Evolutionary conservation across 805 yeast species (phyloP), one percentile per base, ranked within the genome.

Genomic region (Ogataea corticis): DNA sequence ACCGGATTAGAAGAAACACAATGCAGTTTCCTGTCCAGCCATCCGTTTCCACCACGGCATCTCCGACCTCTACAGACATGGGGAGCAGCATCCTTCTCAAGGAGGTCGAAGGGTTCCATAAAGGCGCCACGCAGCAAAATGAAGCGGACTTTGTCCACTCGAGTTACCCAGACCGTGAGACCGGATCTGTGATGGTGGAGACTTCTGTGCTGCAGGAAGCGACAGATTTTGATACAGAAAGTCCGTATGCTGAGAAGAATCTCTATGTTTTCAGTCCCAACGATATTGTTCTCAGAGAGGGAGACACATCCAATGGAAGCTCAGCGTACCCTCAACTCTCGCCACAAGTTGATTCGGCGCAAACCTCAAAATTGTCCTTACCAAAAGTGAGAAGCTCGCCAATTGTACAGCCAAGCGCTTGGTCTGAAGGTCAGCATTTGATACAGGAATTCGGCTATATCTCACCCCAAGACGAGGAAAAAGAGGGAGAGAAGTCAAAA

Each of bases 381-480:
- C 55, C 55, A 7, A 54, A 54, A 36, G 12, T 54, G 14, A 49
- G 58, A 48, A 45, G 44, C 23, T 39, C 54, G 3, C 42, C 41
- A 9, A 27, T 15, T 9, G 48, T 23, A 5, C 51, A 45, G 13
- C 51, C 47, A 14, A 54, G 58, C 25, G 54, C 48, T 6, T 58
- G 61, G 64, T 46, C 50, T 0, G 65, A 54, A 16, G 61, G 56
- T 4, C 46, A 55, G 18, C 38, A 42, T 12, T 32, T 59, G 15
- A 56, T 59, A 23, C 47, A 57, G 28, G 43, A 50, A 17, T 59
- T 42, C 44, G 63, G 62, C 6, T 57, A 60, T 42, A 21, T 48
- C 9, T 55, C 61, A 2, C 52, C 57, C 5, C 38, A 39, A 19
- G 48, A 42, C 2, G 42, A 17, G n/a, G 17, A 38, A 17, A 14